These are phyloP conservation scores for Pyrenophora teres DNA, from an alignment of 2,329 filamentous ascomycete species.

Conservation along the genomic window DNA sequence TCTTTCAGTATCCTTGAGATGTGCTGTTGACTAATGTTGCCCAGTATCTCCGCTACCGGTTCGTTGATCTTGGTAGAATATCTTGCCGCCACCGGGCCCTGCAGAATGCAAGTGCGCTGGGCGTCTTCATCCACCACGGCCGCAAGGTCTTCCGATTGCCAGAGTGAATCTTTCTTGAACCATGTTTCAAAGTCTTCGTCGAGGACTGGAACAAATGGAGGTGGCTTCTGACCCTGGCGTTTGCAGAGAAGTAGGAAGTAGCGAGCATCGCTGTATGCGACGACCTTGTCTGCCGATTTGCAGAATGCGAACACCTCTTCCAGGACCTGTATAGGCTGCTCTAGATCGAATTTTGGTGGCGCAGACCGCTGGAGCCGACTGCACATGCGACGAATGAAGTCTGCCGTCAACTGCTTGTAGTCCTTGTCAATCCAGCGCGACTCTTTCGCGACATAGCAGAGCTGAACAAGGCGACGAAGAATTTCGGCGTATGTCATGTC, in stretches of 20 bases:
- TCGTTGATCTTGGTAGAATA: slow-evolving; percentile 22
- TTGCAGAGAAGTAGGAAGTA: slow-evolving; percentile 42
- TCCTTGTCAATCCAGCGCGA: slow-evolving; percentile 79
- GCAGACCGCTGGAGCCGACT: background rate
- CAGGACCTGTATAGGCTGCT: background rate
- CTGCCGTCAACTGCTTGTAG: background rate
- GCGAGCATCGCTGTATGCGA: background rate
- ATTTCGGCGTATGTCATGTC: slow-evolving; percentile 96
- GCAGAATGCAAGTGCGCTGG: slow-evolving; percentile 43
- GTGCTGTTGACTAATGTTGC: slow-evolving; percentile 15
- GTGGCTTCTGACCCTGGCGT: slow-evolving; percentile 41
- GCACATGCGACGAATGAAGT: background rate
- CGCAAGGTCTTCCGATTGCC: slow-evolving; percentile 48
- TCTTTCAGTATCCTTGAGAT: slow-evolving; percentile 14
- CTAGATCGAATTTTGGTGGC: background rate
- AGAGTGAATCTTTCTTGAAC: slow-evolving; percentile 51
- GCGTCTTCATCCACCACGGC: slow-evolving; percentile 44
- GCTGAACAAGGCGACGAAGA: slow-evolving; percentile 81
- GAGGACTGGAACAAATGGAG: slow-evolving; percentile 43
- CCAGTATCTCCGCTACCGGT: slow-evolving; percentile 18
- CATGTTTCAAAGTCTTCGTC: slow-evolving; percentile 47
- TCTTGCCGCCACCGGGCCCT: slow-evolving; percentile 45
- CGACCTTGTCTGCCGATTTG: slow-evolving; percentile 9
- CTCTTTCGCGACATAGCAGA: slow-evolving; percentile 91
- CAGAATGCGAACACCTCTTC: background rate